Evolutionary conservation across 768 basidiomycete species (phyloP).

Genomic region (Fomitopsis serialis): DNA sequence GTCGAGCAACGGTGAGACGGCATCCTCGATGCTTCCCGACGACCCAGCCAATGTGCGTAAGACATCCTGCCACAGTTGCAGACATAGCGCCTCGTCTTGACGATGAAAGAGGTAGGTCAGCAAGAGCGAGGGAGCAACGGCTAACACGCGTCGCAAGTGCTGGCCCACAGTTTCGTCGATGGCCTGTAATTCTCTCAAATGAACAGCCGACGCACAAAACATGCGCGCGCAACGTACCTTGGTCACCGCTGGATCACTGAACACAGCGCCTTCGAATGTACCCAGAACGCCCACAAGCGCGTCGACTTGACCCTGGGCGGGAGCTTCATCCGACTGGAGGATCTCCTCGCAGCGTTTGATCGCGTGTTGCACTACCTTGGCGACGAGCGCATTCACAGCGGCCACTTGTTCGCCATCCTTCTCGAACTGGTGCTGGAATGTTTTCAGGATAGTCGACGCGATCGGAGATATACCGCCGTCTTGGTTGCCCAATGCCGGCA

Average conservation of each 20-base stretch:
- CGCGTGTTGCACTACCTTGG: constrained; percentile 29
- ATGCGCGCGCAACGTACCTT: constrained; percentile 31
- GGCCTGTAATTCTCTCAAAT: constrained; percentile 25
- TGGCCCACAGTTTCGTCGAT: constrained; percentile 39
- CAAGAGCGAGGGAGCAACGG: constrained; percentile 37
- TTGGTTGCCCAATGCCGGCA: constrained; percentile 3
- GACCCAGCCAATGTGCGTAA: constrained; percentile 37
- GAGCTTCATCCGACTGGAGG: constrained; percentile 17
- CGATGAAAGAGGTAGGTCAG: constrained; percentile 48
- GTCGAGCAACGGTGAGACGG: constrained; percentile 36
- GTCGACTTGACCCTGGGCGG: constrained; percentile 12
- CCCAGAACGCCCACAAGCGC: constrained; percentile 41
- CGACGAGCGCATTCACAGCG: constrained; percentile 25
- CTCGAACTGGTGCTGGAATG: constrained; percentile 37
- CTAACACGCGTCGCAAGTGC: constrained; percentile 36
- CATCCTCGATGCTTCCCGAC: constrained; percentile 22
- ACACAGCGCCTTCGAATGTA: constrained; percentile 47
- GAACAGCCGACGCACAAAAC: background rate
- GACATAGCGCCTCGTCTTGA: constrained; percentile 22
- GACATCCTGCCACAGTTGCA: constrained; percentile 43
- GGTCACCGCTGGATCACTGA: constrained; percentile 36
- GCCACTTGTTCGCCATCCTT: constrained; percentile 20
- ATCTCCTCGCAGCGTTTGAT: constrained; percentile 27
- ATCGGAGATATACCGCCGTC: constrained; percentile 24
- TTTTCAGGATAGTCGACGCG: constrained; percentile 41